These are phyloP conservation scores for Coemansia sp. DNA, from an alignment of 192 early-diverging fungal genomes.

Conservation along the genomic window DNA sequence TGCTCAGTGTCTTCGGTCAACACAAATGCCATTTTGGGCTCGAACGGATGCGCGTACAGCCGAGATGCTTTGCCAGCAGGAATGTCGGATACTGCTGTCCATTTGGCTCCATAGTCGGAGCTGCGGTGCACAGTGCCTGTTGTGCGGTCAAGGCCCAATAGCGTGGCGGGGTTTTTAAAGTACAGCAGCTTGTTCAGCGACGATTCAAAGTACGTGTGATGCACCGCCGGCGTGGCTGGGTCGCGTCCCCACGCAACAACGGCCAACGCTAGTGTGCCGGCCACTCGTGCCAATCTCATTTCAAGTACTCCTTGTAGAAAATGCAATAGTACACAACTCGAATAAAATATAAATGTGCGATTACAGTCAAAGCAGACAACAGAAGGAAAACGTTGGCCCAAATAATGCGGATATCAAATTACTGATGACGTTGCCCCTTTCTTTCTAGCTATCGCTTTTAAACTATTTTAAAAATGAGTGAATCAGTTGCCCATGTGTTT, in stretches of 20 bases:
- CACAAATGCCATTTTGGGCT: slow-evolving; percentile 55
- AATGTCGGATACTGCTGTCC: slow-evolving; percentile 56
- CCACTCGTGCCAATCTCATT: slow-evolving; percentile 1
- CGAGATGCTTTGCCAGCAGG: slow-evolving; percentile 43
- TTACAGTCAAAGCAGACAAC: slow-evolving; percentile 4
- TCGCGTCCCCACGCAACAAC: slow-evolving; percentile 3
- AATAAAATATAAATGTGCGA: slow-evolving; percentile 7
- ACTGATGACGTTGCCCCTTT: slow-evolving; percentile 1
- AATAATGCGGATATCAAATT: neutral
- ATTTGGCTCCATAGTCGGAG: slow-evolving; percentile 64
- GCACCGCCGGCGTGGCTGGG: slow-evolving; percentile 20
- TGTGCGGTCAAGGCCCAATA: slow-evolving; percentile 59
- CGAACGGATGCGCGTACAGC: slow-evolving; percentile 67
- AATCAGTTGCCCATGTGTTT: slow-evolving; percentile 9
- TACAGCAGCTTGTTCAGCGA: slow-evolving; percentile 46
- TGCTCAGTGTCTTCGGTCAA: slow-evolving; percentile 35
- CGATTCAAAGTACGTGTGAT: slow-evolving; percentile 39
- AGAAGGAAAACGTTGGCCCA: slow-evolving; percentile 2
- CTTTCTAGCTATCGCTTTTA: neutral
- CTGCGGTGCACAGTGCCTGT: slow-evolving; percentile 61
- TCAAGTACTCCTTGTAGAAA: neutral
- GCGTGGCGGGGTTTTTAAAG: slow-evolving; percentile 35
- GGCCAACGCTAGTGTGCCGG: slow-evolving; percentile 1
- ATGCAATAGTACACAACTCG: neutral
- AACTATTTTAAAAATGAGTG: neutral